Conservation (phyloP, 768 basidiomycete species). For the Clavaria fumosa region DNA sequence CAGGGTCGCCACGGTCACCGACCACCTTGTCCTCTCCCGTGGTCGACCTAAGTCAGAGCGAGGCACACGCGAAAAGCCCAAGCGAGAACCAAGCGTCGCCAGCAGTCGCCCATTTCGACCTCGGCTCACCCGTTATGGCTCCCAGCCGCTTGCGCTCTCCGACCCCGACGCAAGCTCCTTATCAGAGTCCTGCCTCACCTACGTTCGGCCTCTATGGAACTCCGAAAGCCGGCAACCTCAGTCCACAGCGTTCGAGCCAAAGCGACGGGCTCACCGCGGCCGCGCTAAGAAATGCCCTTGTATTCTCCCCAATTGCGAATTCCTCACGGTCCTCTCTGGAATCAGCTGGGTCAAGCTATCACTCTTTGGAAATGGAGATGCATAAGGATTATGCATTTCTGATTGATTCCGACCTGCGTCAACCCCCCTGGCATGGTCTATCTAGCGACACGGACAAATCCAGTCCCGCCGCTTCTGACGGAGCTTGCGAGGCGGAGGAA, state of each 20-base stretch:
- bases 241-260: slow-evolving; percentile 41
- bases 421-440: slow-evolving; percentile 53
- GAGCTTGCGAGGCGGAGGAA: slow-evolving; percentile 46
- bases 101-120: slow-evolving; percentile 34
- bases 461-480: slow-evolving; percentile 31
- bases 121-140: slow-evolving; percentile 29
- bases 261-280: slow-evolving; percentile 35
- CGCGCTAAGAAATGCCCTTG: slow-evolving; percentile 35
- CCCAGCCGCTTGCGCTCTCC: slow-evolving; percentile 37
- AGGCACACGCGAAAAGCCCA: slow-evolving; percentile 19
- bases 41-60: slow-evolving; percentile 41
- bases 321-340: slow-evolving; percentile 70
- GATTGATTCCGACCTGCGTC: slow-evolving; percentile 31
- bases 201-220: slow-evolving; percentile 29
- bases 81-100: slow-evolving; percentile 28
- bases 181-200: slow-evolving; percentile 40
- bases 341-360: slow-evolving; percentile 74
- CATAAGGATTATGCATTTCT: slow-evolving; percentile 39
- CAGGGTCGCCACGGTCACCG: slow-evolving; percentile 22
- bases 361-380: slow-evolving; percentile 53
- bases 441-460: slow-evolving; percentile 30
- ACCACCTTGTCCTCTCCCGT: slow-evolving; percentile 34
- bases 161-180: slow-evolving; percentile 46
- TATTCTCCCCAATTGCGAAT: slow-evolving; percentile 57
- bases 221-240: slow-evolving; percentile 17